phyloP scores from a whole-genome alignment of 257 asterid species.

The Solanum arcanum region DNA sequence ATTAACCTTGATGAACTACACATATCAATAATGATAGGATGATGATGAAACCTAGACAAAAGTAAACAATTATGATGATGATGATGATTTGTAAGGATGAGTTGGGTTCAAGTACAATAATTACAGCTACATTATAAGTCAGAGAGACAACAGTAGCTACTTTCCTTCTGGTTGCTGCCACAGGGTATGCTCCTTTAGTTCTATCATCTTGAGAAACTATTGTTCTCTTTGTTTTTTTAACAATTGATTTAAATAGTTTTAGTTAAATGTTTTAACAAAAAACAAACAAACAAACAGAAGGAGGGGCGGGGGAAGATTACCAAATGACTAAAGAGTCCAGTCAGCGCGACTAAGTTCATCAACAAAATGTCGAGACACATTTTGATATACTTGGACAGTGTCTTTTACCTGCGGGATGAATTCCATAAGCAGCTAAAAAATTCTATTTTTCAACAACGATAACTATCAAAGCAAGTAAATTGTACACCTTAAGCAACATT shows the following conservation, averaged over 20 bases:
- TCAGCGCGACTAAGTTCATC: slow-evolving; percentile 46
- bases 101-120: neutral
- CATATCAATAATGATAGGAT: neutral
- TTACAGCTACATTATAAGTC: neutral
- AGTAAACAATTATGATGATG: neutral
- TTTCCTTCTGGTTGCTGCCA: neutral
- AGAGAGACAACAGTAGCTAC: neutral
- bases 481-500: neutral
- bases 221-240: neutral
- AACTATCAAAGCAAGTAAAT: neutral
- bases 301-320: slow-evolving; percentile 9
- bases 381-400: slow-evolving; percentile 82
- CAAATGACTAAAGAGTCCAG: slow-evolving; percentile 86
- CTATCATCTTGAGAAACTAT: neutral
- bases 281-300: neutral
- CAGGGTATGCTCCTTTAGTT: neutral
- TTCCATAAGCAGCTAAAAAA: neutral
- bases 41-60: neutral
- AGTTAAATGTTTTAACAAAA: neutral
- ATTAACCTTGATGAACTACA: neutral
- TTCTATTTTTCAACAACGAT: neutral
- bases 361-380: slow-evolving; percentile 72
- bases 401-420: slow-evolving; percentile 63
- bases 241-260: neutral
- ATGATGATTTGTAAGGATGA: neutral